Percentiles rank a stretch among this genome's conserved stretches.
Evolutionary conservation across 371 early-diverging fungal genomes (phyloP).

Genomic region (Apophysomyces trapeziformis): DNA sequence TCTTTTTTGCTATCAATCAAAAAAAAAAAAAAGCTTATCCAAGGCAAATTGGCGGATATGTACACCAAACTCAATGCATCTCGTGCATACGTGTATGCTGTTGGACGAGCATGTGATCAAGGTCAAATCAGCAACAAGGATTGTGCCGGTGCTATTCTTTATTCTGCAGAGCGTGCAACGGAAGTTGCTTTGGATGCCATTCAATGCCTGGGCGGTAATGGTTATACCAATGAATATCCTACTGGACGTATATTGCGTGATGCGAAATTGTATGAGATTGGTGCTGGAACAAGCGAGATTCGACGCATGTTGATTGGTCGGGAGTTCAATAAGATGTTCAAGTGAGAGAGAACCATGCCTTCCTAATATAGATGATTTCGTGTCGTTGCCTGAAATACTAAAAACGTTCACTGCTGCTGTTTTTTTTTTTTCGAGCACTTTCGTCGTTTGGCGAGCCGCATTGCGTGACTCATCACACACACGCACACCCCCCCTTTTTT

Average conservation of each 20-base stretch:
- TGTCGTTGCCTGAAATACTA: too few relatives aligned
- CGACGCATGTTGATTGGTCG: conserved; percentile 95
- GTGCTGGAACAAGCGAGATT: conserved; percentile 97
- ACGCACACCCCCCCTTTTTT: background rate
- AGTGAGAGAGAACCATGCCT: conserved; percentile 11
- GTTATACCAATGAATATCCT: conserved; percentile 95
- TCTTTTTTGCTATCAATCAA: background rate
- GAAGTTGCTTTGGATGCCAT: conserved; percentile 95
- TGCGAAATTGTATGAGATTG: conserved; percentile 98
- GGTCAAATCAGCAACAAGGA: conserved; percentile 87
- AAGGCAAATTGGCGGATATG: conserved; percentile 97
- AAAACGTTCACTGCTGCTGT: too few relatives aligned
- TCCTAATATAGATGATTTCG: background rate
- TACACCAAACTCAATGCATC: conserved; percentile 94
- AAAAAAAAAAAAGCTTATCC: conserved; percentile 62
- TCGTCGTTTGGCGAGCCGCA: conserved; percentile 1
- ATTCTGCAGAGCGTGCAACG: conserved; percentile 95
- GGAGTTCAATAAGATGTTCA: conserved; percentile 68
- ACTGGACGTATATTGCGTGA: conserved; percentile 95
- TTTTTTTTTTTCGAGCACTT: conserved; percentile 1
- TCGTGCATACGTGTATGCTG: conserved; percentile 91
- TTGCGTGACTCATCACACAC: conserved; percentile 17
- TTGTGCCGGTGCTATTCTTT: conserved; percentile 96
- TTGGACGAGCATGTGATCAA: conserved; percentile 86
- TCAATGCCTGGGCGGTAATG: conserved; percentile 95